phyloP scores from a whole-genome alignment of 495 filamentous ascomycete genomes.

The Hyaloscypha bicolor region DNA sequence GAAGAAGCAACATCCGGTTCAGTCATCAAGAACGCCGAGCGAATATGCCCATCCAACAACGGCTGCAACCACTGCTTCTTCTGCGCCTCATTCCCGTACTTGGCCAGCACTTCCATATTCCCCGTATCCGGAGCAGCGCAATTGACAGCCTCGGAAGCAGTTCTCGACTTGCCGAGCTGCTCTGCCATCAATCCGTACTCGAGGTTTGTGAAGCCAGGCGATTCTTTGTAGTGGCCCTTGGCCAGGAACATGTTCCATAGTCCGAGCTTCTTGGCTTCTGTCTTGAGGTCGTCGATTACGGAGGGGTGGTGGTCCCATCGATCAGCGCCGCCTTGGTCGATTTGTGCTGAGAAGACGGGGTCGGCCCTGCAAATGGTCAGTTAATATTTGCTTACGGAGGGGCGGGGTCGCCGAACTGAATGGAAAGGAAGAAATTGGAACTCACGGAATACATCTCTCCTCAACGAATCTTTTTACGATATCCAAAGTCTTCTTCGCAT shows the following conservation, averaged over 20 bases:
- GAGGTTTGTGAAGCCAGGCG: constrained; percentile 86
- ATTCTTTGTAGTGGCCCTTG: constrained; percentile 91
- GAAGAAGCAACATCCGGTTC: constrained; percentile 84
- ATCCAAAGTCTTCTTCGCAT: constrained; percentile 66
- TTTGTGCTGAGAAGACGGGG: constrained; percentile 72
- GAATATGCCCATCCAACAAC: constrained; percentile 81
- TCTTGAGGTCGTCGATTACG: constrained; percentile 87
- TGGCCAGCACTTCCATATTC: constrained; percentile 95
- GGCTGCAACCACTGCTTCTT: constrained; percentile 85
- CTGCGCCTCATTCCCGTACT: constrained; percentile 89
- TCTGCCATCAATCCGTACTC: constrained; percentile 96
- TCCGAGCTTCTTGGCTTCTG: constrained; percentile 78
- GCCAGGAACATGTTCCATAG: constrained; percentile 99
- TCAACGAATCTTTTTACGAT: constrained; percentile 95
- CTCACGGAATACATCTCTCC: constrained; percentile 85
- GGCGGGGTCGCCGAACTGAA: not conserved
- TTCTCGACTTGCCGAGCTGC: constrained; percentile 75
- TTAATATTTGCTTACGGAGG: not conserved
- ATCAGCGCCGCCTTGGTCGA: constrained; percentile 66
- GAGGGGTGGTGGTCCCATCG: constrained; percentile 78
- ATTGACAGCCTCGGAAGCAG: constrained; percentile 87
- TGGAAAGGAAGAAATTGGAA: not conserved
- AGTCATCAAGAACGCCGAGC: constrained; percentile 92
- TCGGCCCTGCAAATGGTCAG: constrained; percentile 55
- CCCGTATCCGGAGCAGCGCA: constrained; percentile 91